A percentile compares a stretch with the other conserved stretches of the same genome.
phyloP scores from a whole-genome alignment of 352 stramenopile genomes.

The Hyaloperonospora brassicae region DNA sequence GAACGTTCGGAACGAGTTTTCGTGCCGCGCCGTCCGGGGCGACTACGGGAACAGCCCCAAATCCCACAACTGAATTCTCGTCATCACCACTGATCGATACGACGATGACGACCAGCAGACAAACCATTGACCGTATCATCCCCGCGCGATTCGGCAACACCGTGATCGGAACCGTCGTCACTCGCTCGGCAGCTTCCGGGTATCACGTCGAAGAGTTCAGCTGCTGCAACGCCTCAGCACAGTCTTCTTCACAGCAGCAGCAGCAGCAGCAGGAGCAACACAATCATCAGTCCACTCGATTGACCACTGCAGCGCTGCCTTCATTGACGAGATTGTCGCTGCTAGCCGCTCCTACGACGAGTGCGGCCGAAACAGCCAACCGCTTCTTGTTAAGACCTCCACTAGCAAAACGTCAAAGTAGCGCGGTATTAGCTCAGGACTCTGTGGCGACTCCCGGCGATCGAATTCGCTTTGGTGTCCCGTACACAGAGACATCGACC shows the following conservation, averaged over 20 bases:
- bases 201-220: constrained; percentile 5
- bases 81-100: neutral
- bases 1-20: no score
- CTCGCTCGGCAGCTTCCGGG: constrained; percentile 6
- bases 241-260: constrained; percentile 2
- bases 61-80: constrained; percentile 7
- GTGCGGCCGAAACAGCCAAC: constrained; percentile 7
- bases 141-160: constrained; percentile 21
- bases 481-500: constrained; percentile 1
- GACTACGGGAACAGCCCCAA: no score
- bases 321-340: constrained; percentile 18
- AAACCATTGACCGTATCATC: constrained; percentile 12
- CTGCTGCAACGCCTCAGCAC: neutral
- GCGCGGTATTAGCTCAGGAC: neutral
- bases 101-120: constrained; percentile 22
- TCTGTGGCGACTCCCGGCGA: constrained; percentile 1
- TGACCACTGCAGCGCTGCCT: constrained; percentile 6
- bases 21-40: no score
- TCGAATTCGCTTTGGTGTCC: neutral
- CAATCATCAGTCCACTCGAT: neutral
- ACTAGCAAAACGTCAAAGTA: constrained; percentile 8
- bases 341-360: constrained; percentile 6
- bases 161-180: constrained; percentile 25
- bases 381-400: constrained; percentile 2
- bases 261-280: neutral